Conservation (phyloP, 345 rosid genomes). For the Bretschneidera sinensis region DNA sequence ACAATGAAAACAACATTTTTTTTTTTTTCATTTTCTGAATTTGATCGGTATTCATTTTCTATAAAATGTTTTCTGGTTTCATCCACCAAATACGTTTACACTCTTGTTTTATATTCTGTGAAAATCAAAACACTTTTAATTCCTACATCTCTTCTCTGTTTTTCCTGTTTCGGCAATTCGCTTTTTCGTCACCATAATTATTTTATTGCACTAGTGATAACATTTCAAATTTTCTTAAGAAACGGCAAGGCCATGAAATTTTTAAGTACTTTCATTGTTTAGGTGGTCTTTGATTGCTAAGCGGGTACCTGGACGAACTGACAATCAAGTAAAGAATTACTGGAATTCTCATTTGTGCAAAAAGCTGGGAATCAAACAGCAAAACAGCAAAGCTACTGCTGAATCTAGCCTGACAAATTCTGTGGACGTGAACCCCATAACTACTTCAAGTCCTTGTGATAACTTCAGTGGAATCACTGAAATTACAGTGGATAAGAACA, state of each 20-base stretch:
- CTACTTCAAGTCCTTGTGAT: background rate
- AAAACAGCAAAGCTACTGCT: constrained; percentile 11
- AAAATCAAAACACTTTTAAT: background rate
- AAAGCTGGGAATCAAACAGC: constrained; percentile 33
- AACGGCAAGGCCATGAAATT: no score
- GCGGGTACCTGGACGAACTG: constrained; percentile 55
- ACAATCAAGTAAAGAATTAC: constrained; percentile 59
- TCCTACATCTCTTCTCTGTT: background rate
- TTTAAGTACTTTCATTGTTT: background rate
- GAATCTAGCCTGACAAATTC: constrained; percentile 9
- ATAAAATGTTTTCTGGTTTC: no score
- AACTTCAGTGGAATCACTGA: background rate
- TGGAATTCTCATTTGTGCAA: constrained; percentile 52
- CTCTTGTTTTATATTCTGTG: background rate
- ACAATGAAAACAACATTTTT: no score
- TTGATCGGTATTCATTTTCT: no score
- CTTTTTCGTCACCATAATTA: background rate
- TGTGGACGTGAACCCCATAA: constrained; percentile 1
- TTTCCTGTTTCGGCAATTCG: background rate
- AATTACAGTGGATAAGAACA: background rate
- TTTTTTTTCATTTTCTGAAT: no score
- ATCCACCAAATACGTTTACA: no score
- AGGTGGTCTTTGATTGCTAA: constrained; percentile 67
- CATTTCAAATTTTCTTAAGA: no score
- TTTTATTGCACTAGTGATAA: no score